A percentile compares a stretch with the other conserved stretches of the same genome.
Conservation (phyloP, 1,284 basidiomycete genomes). For the Xerocomus amazonicus region DNA sequence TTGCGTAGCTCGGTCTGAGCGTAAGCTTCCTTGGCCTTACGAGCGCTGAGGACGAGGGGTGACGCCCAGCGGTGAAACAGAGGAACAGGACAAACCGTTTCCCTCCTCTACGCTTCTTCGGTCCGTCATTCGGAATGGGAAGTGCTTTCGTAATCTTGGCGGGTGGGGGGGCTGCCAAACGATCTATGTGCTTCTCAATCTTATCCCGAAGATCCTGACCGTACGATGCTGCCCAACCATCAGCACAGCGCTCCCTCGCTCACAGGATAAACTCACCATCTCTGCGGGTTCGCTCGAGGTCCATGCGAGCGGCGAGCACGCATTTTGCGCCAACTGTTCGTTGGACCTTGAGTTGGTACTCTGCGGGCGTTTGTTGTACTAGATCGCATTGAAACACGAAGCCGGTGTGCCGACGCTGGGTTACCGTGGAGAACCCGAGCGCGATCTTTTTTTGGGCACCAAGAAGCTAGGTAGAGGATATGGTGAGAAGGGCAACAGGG, state of each 20-base stretch:
- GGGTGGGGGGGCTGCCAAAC: slow-evolving; percentile 91
- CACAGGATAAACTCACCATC: slow-evolving; percentile 53
- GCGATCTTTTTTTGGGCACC: slow-evolving; percentile 91
- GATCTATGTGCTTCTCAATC: slow-evolving; percentile 88
- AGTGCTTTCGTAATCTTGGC: slow-evolving; percentile 92
- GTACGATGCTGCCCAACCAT: slow-evolving; percentile 56
- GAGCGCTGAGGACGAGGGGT: slow-evolving; percentile 55
- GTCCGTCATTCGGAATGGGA: slow-evolving; percentile 94
- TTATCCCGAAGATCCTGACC: slow-evolving; percentile 81
- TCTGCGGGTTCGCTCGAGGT: slow-evolving; percentile 74
- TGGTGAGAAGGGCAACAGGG: slow-evolving; percentile 1
- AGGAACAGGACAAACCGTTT: slow-evolving; percentile 59
- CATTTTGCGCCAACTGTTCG: slow-evolving; percentile 92
- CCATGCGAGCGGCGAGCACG: slow-evolving; percentile 89
- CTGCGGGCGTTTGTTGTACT: slow-evolving; percentile 82
- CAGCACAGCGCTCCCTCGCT: not conserved
- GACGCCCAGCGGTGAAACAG: not conserved
- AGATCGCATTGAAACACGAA: slow-evolving; percentile 94
- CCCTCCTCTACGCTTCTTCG: slow-evolving; percentile 93
- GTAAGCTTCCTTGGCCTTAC: slow-evolving; percentile 96
- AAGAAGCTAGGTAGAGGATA: slow-evolving; percentile 59
- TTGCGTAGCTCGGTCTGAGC: slow-evolving; percentile 96
- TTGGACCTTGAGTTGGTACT: slow-evolving; percentile 90
- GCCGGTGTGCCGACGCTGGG: slow-evolving; percentile 90
- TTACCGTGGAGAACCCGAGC: slow-evolving; percentile 77